Base-by-base conservation (phyloP, 805 yeast species). In the Saccharomycopsis sp. region DNA sequence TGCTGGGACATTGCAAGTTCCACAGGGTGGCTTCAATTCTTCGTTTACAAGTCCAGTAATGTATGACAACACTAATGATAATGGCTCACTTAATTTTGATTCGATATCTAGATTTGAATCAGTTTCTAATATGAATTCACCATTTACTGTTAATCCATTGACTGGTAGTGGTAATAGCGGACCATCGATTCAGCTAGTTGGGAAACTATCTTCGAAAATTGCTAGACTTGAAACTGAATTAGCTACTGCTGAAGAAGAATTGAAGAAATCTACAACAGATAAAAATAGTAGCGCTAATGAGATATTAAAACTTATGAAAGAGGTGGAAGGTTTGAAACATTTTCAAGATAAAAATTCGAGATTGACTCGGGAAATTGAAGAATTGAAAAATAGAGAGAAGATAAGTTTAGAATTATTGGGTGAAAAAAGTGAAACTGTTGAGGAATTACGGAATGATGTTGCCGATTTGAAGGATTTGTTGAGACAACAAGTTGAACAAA, bases 381-480 rank as follows among this genome's bases (percentile, higher is more conserved):
- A 63, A 20, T 48, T 77, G 37, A 69, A 66, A 14, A 56, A 60
- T 17, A 63, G 64, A 43, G 55, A 61, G 5, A 50, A 53, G 16
- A 13, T 27, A 31, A 52, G 45, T 51, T 19, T 45, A 11, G 84
- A 79, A 53, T 58, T 85, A 46, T 68, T 90, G 13, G 96, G 96
- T 4, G 96, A 89, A 58, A 88, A 88, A 59, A 72, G 86, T 4
- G 98, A 94, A 59, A 72, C 69, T 51, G 90, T 85, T 4, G 84
- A 79, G 45, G 98, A 93, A 61, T 69, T 93, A 38, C 74, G 71
- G 52, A 95, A 94, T 5, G 98, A 93, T 57, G 90, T 93, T 14
- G 72, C 69, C 3, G 98, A 93, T 62, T 69, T 90, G 62, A 93
- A 93, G 62, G 94, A 85, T 38, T 68, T 93, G 67, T 74, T 87